Evolutionary conservation across 495 filamentous ascomycete genomes (phyloP), one percentile per base, ranked within the genome.

Genomic region (Trypethelium eluteriae): DNA sequence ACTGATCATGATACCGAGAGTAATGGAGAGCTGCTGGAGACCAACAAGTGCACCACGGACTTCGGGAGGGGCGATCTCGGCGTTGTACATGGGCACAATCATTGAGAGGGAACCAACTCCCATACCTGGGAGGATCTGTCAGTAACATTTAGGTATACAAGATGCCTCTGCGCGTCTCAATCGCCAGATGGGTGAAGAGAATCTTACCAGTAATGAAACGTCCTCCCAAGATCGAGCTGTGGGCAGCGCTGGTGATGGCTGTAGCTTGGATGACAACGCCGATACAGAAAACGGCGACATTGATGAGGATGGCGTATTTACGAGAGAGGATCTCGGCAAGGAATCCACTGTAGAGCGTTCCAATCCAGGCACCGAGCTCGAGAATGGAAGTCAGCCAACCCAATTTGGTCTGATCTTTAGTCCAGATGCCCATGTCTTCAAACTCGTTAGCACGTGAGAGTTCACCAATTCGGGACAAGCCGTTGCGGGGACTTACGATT

Each of bases 371-470:
- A 74, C 90, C 90, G 3, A 95, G 82, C 70, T 93, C 85, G 69
- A 93, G 84, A 66, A 92, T 93, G 2, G 90, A 84, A 4, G 89
- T 90, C 62, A 92, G 79, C 86, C 89, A 91, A 38, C 89, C 89
- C 73, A 91, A 72, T 64, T 90, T 86, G 0, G 86, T 84, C 70
- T 84, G 82, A 70, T 89, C 81, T 0, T 77, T 71, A 65, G 81
- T 84, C 57, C 86, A 87, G 32, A 81, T 80, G 44, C 86, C 86
- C 81, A 90, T 91, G 62, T 88, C 81, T 81, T 72, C 70, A 73
- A 67, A 62, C 70, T 74, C 12, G 71, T 79, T 38, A 76, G 73
- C 39, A 73, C 9, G 39, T 59, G 18, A 68, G 16, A 34, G 16
- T 66, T 38, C 66, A 46, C 46, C 68, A 38, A 66, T 34, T 57